Percentiles rank a stretch among this genome's conserved stretches.
Evolutionary conservation across 306 rosid genomes (phyloP).

Genomic region (Casuarina cunninghamiana): DNA sequence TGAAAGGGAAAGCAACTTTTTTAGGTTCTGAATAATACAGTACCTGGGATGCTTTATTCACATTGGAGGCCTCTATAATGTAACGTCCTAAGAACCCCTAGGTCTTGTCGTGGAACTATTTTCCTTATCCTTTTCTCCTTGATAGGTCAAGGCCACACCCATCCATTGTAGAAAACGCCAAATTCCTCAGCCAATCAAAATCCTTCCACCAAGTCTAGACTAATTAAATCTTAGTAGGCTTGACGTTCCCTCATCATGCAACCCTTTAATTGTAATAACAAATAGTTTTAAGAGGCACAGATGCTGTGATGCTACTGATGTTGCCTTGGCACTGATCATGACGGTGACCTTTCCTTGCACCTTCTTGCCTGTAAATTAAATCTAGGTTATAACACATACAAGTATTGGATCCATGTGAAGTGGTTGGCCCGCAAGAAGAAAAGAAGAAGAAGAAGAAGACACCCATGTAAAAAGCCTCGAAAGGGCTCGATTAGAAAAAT

Average conservation of each 20-base stretch:
- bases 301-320: conserved; percentile 25
- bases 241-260: conserved; percentile 8
- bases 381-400: neutral
- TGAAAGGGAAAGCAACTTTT: conserved; percentile 8
- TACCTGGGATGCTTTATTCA: conserved; percentile 17
- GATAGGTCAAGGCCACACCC: conserved; percentile 22
- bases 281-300: conserved; percentile 15
- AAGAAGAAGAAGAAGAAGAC: neutral
- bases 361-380: neutral
- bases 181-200: conserved; percentile 48
- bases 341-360: no score
- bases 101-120: conserved; percentile 35
- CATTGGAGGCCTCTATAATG: neutral
- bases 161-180: conserved; percentile 33
- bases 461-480: neutral
- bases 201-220: conserved; percentile 41
- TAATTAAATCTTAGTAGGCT: conserved; percentile 16
- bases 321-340: conserved; percentile 31
- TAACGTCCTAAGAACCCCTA: neutral
- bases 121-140: conserved; percentile 11
- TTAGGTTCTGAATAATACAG: conserved; percentile 23
- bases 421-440: neutral
- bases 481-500: neutral
- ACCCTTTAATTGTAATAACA: conserved; percentile 24
- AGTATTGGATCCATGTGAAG: neutral